Percentiles rank a stretch among this genome's conserved stretches.
phyloP scores from a whole-genome alignment of 805 yeast species.

The Sugiyamaella qingdaonensis region DNA sequence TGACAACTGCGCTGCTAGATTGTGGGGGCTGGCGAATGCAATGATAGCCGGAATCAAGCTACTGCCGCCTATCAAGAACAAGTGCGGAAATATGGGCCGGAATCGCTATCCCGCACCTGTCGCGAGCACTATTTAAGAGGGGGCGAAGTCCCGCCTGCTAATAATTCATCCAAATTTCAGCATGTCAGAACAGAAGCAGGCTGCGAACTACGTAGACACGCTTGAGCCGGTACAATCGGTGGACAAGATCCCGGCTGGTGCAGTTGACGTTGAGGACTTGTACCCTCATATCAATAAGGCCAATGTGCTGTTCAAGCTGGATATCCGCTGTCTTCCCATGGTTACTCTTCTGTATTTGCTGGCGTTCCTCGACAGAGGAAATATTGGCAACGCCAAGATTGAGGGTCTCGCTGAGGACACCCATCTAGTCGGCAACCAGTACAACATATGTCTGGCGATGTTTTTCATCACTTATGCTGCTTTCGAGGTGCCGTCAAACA shows the following conservation, averaged over 20 bases:
- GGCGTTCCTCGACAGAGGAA: slow-evolving; percentile 35
- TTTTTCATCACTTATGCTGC: slow-evolving; percentile 40
- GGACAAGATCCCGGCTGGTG: slow-evolving; percentile 1
- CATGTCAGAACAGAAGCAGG: neutral
- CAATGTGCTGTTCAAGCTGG: slow-evolving; percentile 45
- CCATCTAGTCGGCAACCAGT: slow-evolving; percentile 36
- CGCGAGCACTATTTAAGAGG: no score
- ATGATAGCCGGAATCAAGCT: no score
- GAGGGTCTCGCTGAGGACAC: slow-evolving; percentile 34
- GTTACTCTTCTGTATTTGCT: slow-evolving; percentile 31
- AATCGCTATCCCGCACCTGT: no score
- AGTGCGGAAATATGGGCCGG: no score
- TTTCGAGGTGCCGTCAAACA: slow-evolving; percentile 31
- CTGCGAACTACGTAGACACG: neutral
- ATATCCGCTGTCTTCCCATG: slow-evolving; percentile 36
- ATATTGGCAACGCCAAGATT: slow-evolving; percentile 34
- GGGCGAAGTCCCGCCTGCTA: no score
- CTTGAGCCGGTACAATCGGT: neutral
- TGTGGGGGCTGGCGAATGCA: no score
- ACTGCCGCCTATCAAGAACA: no score
- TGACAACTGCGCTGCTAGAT: no score
- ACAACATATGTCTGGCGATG: slow-evolving; percentile 40
- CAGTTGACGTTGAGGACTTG: neutral
- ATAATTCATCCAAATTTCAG: no score
- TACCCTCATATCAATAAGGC: neutral